Conservation (phyloP, 73 alveolate genomes). For the Urostyla sp. region DNA sequence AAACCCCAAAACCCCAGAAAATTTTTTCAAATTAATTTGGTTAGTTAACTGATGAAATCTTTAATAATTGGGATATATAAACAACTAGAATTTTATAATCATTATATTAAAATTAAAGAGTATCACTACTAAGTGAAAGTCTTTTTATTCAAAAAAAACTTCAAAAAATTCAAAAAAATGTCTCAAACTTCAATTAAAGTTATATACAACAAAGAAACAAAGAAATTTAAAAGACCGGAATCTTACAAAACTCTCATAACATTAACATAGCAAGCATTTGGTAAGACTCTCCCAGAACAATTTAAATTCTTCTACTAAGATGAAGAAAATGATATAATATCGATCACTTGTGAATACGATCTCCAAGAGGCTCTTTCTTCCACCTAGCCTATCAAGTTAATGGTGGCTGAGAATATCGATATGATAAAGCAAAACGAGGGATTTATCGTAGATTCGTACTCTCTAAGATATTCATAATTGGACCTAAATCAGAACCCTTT, state of each 20-base stretch:
- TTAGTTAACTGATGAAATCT: too few relatives aligned
- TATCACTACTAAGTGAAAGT: too few relatives aligned
- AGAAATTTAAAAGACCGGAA: constrained; percentile 29
- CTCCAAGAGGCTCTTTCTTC: constrained; percentile 56
- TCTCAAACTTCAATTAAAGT: too few relatives aligned
- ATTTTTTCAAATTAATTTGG: too few relatives aligned
- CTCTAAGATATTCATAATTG: neutral
- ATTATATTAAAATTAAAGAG: too few relatives aligned
- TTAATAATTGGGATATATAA: too few relatives aligned
- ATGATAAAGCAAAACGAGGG: too few relatives aligned
- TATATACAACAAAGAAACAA: constrained; percentile 43
- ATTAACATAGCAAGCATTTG: constrained; percentile 45
- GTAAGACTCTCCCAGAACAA: constrained; percentile 25
- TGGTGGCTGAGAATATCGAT: too few relatives aligned
- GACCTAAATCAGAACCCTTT: constrained; percentile 7
- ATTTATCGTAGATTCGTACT: neutral
- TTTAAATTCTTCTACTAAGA: constrained; percentile 61
- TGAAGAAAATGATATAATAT: constrained; percentile 50
- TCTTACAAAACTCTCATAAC: constrained; percentile 18
- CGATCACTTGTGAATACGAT: constrained; percentile 48
- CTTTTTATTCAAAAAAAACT: too few relatives aligned
- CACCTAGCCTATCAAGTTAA: neutral
- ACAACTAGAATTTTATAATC: too few relatives aligned
- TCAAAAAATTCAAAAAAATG: too few relatives aligned
- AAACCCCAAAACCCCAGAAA: too few relatives aligned